Base-by-base conservation (phyloP, 495 filamentous ascomycete genomes). In the Choiromyces venosus region DNA sequence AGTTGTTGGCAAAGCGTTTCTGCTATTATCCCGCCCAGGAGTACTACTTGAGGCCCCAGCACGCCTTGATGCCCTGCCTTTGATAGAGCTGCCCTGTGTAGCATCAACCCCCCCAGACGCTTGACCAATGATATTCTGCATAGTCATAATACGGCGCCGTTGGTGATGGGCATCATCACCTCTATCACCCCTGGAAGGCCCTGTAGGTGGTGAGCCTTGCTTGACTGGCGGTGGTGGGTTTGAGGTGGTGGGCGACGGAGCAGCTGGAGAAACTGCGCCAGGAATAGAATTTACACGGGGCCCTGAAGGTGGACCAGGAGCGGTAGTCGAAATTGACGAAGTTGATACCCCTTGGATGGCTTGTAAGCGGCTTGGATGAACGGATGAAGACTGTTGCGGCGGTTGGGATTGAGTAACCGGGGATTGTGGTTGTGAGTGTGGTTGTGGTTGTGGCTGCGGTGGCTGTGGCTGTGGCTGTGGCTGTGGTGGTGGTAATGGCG, bases 71-170 rank as follows among this genome's bases (percentile, higher is more conserved):
- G 73, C 73, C 18, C 77, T 73, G 9, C 78, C 78, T 14, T 78
- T 78, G 16, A 74, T 80, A 29, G 71, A 78, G 40, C 66, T 76
- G 21, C 75, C 75, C 37, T 72, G 74, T 44, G 75, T 74, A 21
- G 69, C 69, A 25, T 61, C 56, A 14, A 56, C 72, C 35, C 79
- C 78, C 37, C 74, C 67, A 29, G 52, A 61, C 25, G 78, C 75
- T 37, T 77, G 75, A 9, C 75, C 73, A 25, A 80, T 69, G 37
- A 80, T 71, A n/a, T 65, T 74, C 37, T 80, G 79, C 70, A 80
- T 78, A 21, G 79, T 76, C 42, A 78, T 74, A 66, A 80, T 80
- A 38, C 78, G 79, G 1, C 79, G 69, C 14, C 79, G 79, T 16
- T 80, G 70, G 52, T 80, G 68, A 67, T 71, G 78, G 5, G 78